Conservation (phyloP, 2,329 filamentous ascomycete genomes). For the Penicillium sp. region DNA sequence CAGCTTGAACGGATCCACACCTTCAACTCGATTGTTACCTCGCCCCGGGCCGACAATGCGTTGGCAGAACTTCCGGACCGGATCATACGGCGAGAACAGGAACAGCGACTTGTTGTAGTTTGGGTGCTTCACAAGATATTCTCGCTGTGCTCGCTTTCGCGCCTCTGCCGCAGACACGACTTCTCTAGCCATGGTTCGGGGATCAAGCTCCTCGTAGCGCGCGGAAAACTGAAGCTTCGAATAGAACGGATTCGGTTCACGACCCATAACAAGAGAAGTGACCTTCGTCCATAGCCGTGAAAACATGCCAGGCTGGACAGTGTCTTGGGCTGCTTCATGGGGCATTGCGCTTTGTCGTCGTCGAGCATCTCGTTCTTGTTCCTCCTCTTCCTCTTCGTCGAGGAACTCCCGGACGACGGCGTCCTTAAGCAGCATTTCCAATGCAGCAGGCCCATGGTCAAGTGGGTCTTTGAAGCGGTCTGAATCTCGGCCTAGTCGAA, state of each 20-base stretch:
- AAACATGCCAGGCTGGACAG: conserved; percentile 55
- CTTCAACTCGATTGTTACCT: conserved; percentile 80
- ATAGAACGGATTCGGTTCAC: conserved; percentile 93
- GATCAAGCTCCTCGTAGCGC: conserved; percentile 73
- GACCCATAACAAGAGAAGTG: conserved; percentile 53
- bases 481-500: conserved; percentile 59
- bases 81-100: conserved; percentile 74
- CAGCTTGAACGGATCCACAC: conserved; percentile 79
- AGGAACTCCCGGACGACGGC: conserved; percentile 92
- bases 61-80: conserved; percentile 77
- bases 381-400: conserved; percentile 58
- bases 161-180: conserved; percentile 78
- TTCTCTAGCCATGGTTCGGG: conserved; percentile 82
- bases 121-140: conserved; percentile 81
- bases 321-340: conserved; percentile 36
- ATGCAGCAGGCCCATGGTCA: conserved; percentile 84
- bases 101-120: conserved; percentile 90
- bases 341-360: conserved; percentile 28
- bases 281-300: conserved; percentile 60
- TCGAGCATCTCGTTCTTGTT: conserved; percentile 16
- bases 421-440: conserved; percentile 96
- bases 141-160: conserved; percentile 80
- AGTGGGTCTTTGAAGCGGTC: conserved; percentile 69
- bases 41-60: conserved; percentile 85
- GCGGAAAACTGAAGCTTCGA: conserved; percentile 68